Base-by-base conservation (phyloP, 805 yeast species). In the Millerago galiae region DNA sequence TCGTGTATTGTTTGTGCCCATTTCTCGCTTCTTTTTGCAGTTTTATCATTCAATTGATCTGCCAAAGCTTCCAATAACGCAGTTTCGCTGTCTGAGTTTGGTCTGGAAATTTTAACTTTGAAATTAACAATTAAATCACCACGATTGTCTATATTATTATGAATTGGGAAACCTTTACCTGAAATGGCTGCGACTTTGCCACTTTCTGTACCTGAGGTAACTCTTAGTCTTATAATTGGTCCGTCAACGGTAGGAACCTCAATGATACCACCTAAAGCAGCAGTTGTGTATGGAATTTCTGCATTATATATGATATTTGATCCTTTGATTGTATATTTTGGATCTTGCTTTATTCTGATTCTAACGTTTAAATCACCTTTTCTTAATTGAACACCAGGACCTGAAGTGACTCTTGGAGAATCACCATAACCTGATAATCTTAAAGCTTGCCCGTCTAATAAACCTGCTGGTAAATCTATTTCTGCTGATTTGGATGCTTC, bases 11-110 rank as follows among this genome's bases (percentile, higher is more conserved):
- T 15, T n/a, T 44, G 24, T 8, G 34, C 43, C 60, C 59, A 55
- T 4, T 44, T 47, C 4, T 42, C 35, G 15, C 81, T 68, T 49
- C 95, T 70, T 52, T 75, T 83, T 3, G 99, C 99, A 18, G 71
- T 73, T 34, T 70, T 70, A 61, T 93, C 99, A 45, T 84, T 78
- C 38, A 83, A 75, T 2, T 95, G 83, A 58, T 89, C 96, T 2
- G 99, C 99, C 49, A 93, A 72, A 0, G 96, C 96, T 61, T 93
- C 99, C 55, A 95, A 72, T 42, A 93, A 68, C 25, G 95, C 95
- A 11, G 81, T 82, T 61, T 93, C 96, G 1, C 93, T 82, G 12
- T 91, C 85, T 18, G 85, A 82, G 42, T 74, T 73, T 2, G 98
- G 95, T 44, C 79, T 75, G 52, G 81, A 67, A 4, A 89, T 78